Evolutionary conservation across 371 early-diverging fungal genomes (phyloP).

Genomic region (Mucor indicus): DNA sequence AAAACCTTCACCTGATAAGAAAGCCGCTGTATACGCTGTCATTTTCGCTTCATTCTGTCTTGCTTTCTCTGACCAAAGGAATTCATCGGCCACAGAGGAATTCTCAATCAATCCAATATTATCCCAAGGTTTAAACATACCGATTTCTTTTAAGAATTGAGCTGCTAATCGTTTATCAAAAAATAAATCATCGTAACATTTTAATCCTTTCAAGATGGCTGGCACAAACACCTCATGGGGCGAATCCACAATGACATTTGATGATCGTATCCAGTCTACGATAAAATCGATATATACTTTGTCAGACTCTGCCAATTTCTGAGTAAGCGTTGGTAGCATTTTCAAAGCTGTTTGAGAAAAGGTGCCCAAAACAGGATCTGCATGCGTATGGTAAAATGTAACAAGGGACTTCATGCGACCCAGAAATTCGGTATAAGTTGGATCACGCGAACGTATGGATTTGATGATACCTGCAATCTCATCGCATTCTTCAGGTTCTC

Average conservation of each 20-base stretch:
- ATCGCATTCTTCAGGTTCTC: constrained; percentile 42
- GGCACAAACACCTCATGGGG: constrained; percentile 51
- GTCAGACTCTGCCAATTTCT: constrained; percentile 51
- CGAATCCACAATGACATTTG: constrained; percentile 32
- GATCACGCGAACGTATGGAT: constrained; percentile 50
- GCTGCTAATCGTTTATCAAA: constrained; percentile 51
- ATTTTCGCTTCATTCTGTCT: constrained; percentile 27
- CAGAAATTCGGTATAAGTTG: constrained; percentile 43
- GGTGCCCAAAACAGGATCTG: constrained; percentile 27
- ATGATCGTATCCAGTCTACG: constrained; percentile 50
- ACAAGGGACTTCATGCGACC: constrained; percentile 42
- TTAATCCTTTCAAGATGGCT: constrained; percentile 65
- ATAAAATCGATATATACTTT: constrained; percentile 59
- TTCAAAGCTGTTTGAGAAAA: constrained; percentile 14
- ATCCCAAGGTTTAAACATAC: constrained; percentile 57
- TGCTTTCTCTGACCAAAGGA: constrained; percentile 35
- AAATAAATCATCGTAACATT: constrained; percentile 47
- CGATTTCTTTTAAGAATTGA: constrained; percentile 72
- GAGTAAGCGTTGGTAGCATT: neutral
- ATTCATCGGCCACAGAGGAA: constrained; percentile 17
- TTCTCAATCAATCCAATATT: constrained; percentile 20
- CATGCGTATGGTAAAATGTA: constrained; percentile 34
- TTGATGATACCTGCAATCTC: constrained; percentile 41
- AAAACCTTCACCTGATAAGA: constrained; percentile 23
- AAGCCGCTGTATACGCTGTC: constrained; percentile 21